Evolutionary conservation across 164 flowering plant species (phyloP).

Genomic region (Magnolia sinica): DNA sequence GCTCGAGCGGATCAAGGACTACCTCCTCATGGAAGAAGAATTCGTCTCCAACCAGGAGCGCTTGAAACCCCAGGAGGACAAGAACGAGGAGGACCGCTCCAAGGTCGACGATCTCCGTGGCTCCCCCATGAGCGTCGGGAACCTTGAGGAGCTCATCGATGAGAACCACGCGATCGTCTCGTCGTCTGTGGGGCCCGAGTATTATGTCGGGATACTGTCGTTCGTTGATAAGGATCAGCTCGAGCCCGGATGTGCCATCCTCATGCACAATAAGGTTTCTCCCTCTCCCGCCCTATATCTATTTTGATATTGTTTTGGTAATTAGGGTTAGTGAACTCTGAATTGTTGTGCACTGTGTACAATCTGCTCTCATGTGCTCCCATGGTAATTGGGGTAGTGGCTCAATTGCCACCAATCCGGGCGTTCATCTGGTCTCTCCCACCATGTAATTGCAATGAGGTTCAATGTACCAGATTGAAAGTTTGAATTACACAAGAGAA

Average conservation of each 20-base stretch:
- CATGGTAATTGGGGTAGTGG: too few species aligned
- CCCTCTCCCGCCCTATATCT: not conserved
- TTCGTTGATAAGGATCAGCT: slow-evolving; percentile 45
- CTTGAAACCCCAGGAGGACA: slow-evolving; percentile 40
- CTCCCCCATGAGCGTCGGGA: slow-evolving; percentile 36
- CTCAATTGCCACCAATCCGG: too few species aligned
- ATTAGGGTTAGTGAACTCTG: not conserved
- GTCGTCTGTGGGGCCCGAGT: slow-evolving; percentile 36
- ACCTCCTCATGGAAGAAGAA: slow-evolving; percentile 40
- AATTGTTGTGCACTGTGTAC: not conserved
- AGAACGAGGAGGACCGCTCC: slow-evolving; percentile 39
- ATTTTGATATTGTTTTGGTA: not conserved
- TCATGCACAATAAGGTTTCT: slow-evolving; percentile 39
- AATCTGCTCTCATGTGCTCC: not conserved
- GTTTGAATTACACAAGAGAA: too few species aligned
- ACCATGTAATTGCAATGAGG: too few species aligned
- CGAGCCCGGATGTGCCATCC: slow-evolving; percentile 40
- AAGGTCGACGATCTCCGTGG: slow-evolving; percentile 41
- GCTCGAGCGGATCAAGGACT: slow-evolving; percentile 39
- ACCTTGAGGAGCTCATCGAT: slow-evolving; percentile 33
- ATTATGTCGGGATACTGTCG: slow-evolving; percentile 29
- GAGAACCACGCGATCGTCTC: slow-evolving; percentile 43
- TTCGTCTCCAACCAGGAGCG: slow-evolving; percentile 37
- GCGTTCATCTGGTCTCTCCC: too few species aligned
- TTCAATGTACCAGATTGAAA: too few species aligned